phyloP scores from a whole-genome alignment of 805 yeast species.

The Wickerhamiella vanderwaltii region DNA sequence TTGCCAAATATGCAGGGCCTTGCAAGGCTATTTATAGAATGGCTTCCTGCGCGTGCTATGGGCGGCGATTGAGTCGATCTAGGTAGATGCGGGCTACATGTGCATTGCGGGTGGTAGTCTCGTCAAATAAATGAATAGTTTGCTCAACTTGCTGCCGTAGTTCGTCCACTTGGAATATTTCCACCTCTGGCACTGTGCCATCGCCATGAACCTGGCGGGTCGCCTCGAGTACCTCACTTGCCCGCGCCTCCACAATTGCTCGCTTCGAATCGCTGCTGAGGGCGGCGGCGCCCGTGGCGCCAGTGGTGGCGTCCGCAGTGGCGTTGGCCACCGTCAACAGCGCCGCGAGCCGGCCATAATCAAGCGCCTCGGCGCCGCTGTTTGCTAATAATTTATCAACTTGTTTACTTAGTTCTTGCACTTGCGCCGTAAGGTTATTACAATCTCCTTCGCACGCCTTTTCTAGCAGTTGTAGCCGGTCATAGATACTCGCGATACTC shows the following conservation, averaged over 20 bases:
- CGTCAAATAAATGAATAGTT: slow-evolving; percentile 18
- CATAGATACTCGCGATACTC: no score
- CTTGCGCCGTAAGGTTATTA: slow-evolving; percentile 1
- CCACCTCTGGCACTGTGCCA: neutral
- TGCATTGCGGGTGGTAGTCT: slow-evolving; percentile 17
- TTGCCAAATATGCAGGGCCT: no score
- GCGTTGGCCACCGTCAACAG: slow-evolving; percentile 13
- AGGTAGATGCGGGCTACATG: slow-evolving; percentile 14
- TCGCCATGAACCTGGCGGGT: slow-evolving; percentile 1
- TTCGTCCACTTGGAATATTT: neutral
- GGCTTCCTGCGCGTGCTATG: no score
- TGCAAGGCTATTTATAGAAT: no score
- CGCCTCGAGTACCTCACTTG: slow-evolving; percentile 3
- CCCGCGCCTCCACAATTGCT: slow-evolving; percentile 7
- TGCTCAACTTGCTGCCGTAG: slow-evolving; percentile 6
- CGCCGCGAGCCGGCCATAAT: slow-evolving; percentile 8
- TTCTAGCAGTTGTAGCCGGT: slow-evolving; percentile 3
- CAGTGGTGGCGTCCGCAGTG: slow-evolving; percentile 13
- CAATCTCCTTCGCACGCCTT: slow-evolving; percentile 1
- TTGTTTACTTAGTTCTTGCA: slow-evolving; percentile 10
- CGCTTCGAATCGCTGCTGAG: neutral
- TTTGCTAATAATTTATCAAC: slow-evolving; percentile 10
- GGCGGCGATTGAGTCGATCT: slow-evolving; percentile 12
- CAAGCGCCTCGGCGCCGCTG: neutral
- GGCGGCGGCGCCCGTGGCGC: slow-evolving; percentile 13